Evolutionary conservation across 805 yeast genomes (phyloP).

Genomic region (Schwanniomyces yamadae): DNA sequence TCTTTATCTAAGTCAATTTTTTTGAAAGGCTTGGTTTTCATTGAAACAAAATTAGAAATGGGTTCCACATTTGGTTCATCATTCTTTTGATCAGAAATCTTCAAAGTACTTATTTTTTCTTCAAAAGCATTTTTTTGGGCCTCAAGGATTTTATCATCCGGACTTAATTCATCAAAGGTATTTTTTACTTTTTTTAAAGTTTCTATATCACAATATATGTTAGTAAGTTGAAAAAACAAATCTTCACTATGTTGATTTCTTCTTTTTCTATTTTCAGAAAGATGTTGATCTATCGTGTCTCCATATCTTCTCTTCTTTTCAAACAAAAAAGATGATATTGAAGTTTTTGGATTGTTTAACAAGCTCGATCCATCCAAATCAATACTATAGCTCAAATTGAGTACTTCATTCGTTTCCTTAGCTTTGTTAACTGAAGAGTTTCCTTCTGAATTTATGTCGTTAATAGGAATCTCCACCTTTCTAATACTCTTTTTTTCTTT

Average conservation of each 20-base stretch:
- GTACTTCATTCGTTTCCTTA: too few relatives aligned
- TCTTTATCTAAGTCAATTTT: constrained; percentile 47
- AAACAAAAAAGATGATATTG: constrained; percentile 17
- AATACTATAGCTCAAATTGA: constrained; percentile 1
- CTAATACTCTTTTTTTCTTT: too few relatives aligned
- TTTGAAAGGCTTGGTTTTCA: constrained; percentile 41
- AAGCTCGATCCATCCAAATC: constrained; percentile 7
- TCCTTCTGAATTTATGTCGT: too few relatives aligned
- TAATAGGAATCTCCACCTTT: too few relatives aligned
- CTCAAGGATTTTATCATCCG: constrained; percentile 67
- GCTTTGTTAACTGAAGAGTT: neutral
- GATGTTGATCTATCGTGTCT: constrained; percentile 2
- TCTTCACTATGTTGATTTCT: constrained; percentile 19
- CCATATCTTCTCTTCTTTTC: constrained; percentile 4
- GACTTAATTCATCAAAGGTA: constrained; percentile 71
- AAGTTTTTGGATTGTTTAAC: constrained; percentile 12
- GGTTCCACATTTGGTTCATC: constrained; percentile 7
- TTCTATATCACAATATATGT: constrained; percentile 35
- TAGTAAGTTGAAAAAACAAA: constrained; percentile 39
- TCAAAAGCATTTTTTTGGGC: constrained; percentile 56
- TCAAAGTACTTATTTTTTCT: constrained; percentile 26
- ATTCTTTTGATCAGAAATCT: constrained; percentile 14
- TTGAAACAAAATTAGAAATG: too few relatives aligned
- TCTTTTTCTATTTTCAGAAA: constrained; percentile 15
- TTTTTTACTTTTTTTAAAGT: constrained; percentile 40